Evolutionary conservation across 495 filamentous ascomycete species (phyloP), one percentile per base, ranked within the genome.

Genomic region (Aspergillus diversus): DNA sequence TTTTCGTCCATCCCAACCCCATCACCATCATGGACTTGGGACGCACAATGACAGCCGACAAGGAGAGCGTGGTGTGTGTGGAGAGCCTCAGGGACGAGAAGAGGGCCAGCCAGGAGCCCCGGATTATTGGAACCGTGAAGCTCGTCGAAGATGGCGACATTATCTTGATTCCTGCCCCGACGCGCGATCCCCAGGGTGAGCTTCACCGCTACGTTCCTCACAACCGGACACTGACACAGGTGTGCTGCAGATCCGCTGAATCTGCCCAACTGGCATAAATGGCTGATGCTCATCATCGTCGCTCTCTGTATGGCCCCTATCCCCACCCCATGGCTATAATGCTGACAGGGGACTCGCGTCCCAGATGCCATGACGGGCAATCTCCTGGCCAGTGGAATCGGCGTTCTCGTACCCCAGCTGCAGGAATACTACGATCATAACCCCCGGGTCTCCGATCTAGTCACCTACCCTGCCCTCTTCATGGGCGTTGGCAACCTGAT

Each of bases 401-500:
- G 50, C 13, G 21, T 53, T 7, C 32, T 53, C 6, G 50, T 53
- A 4, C 50, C 50, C 32, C 50, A 53, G 21, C 50, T 53, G 2
- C 21, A 53, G 5, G 50, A 53, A 6, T 21, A 27, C 21, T 53
- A 53, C 21, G 11, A 53, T 32, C 21, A 53, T 32, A 32, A 53
- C 32, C 50, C 50, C 6, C 50, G 50, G 5, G 50, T 53, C 16
- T 12, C 21, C 13, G 50, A 53, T 53, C 50, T 53, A 32, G 50
- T 53, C 5, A 53, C 50, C 4, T 53, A 27, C 16, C 50, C 50
- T 1, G 15, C 50, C 13, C 32, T 53, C 3, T 53, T 27, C 50
- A 63, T 39, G 9, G 59, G 54, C 7, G 47, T 50, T 7, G 46
- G 43, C 33, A 57, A 58, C 2, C 60, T 60, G n/a, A 68, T 71